Evolutionary conservation across 306 rosid species (phyloP), one percentile per base, ranked within the genome.

Genomic region (Biancaea sappan): DNA sequence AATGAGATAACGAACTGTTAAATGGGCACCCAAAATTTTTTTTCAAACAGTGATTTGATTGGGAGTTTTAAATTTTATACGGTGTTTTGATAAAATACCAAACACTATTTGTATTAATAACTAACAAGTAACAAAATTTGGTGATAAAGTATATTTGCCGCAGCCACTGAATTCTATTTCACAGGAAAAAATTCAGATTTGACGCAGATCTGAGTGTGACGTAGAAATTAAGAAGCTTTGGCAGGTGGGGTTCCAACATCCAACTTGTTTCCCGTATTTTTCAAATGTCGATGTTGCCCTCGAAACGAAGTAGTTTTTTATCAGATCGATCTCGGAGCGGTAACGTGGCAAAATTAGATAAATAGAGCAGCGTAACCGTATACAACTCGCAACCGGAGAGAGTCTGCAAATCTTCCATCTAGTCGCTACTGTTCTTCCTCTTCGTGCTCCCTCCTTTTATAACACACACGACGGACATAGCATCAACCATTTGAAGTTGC

Each of bases 271-370:
- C 56, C 3, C 25, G 26, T 0, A 43, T 29, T 34, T 0, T 5
- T 2, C 1, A 38, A 77, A 59, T 73, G 22, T 61, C 77, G 24
- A 77, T 77, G 34, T 1, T 73, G 9, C 64, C 82, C 69, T 82
- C 40, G n/a, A 59, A 32, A 16, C 8, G 24, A 5, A 32, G 8
- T 10, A 10, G 41, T 11, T 28, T 58, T 26, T 16, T 41, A 41
- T n/a, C 57, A 66, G 57, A 50, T 69, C 59, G 24, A 69, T 32
- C 31, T 34, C 24, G 10, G 24, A 59, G 19, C 40, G 9, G 15
- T 14, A 2, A 60, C 84, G 82, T 80, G 87, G 77, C 87, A 37
- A 21, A 14, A 67, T 29, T 67, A 52, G 0, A 63, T 40, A 21
- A 6, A 37, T 11, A 11, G 2, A 37, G 10, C 14, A 43, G 50